These are phyloP conservation scores for Cephalotrichum gorgonifer DNA, from an alignment of 2,329 filamentous ascomycete species.

Conservation along the genomic window DNA sequence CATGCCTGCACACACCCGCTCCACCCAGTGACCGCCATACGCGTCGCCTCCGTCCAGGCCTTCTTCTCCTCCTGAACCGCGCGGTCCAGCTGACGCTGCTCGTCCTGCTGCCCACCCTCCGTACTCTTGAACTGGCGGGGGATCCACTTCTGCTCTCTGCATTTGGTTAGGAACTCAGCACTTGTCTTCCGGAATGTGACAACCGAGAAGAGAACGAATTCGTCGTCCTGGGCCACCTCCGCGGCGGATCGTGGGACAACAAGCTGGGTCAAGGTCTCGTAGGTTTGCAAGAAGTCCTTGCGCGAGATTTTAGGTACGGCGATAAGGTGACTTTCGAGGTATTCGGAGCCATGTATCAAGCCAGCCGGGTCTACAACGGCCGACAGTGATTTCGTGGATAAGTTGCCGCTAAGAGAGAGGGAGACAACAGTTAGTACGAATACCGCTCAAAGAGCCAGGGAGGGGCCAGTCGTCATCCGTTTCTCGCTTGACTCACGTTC, in stretches of 20 bases:
- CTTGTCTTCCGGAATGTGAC: slow-evolving; percentile 90
- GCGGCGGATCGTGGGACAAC: slow-evolving; percentile 83
- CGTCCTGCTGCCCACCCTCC: slow-evolving; percentile 80
- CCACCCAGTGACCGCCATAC: slow-evolving; percentile 84
- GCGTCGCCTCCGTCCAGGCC: slow-evolving; percentile 83
- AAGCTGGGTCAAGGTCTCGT: slow-evolving; percentile 84
- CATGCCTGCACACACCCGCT: slow-evolving; percentile 94
- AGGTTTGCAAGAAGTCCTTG: slow-evolving; percentile 82
- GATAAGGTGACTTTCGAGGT: slow-evolving; percentile 89
- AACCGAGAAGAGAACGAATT: slow-evolving; percentile 81
- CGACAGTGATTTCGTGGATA: slow-evolving; percentile 87
- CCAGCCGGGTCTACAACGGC: slow-evolving; percentile 73
- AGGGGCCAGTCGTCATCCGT: slow-evolving; percentile 8
- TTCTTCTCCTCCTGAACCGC: slow-evolving; percentile 79
- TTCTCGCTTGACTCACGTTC: slow-evolving; percentile 52
- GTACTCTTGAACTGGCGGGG: slow-evolving; percentile 91
- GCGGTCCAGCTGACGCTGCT: slow-evolving; percentile 75
- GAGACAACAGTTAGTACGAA: not conserved
- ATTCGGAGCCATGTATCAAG: slow-evolving; percentile 84
- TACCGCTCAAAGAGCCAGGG: not conserved
- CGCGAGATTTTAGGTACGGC: slow-evolving; percentile 70
- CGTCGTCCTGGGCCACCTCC: slow-evolving; percentile 74
- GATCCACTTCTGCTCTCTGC: slow-evolving; percentile 86
- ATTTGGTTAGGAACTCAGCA: slow-evolving; percentile 82
- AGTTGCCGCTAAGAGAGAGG: slow-evolving; percentile 58